Evolutionary conservation across 805 yeast genomes (phyloP).

Genomic region (Suhomyces tanzawaensis): DNA sequence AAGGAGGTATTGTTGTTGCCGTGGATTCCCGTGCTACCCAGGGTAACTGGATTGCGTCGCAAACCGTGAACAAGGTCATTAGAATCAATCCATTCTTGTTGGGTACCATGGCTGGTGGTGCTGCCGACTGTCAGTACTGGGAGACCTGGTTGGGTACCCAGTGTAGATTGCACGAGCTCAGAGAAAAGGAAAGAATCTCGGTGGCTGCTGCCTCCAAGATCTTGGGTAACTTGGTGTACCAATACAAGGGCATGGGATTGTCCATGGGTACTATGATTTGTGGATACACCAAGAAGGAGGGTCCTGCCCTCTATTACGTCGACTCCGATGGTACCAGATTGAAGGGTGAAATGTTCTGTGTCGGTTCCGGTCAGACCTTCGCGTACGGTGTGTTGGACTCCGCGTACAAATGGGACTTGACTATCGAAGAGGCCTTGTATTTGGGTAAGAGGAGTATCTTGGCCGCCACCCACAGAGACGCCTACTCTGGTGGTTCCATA

Average conservation of each 20-base stretch:
- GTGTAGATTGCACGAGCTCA: constrained; percentile 89
- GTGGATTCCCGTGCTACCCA: constrained; percentile 98
- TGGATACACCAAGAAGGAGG: constrained; percentile 93
- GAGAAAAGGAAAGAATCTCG: constrained; percentile 91
- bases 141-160: constrained; percentile 98
- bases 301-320: constrained; percentile 92
- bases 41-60: constrained; percentile 97
- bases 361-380: constrained; percentile 98
- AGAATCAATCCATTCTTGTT: constrained; percentile 91
- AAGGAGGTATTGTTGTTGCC: constrained; percentile 94
- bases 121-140: constrained; percentile 99
- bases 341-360: constrained; percentile 93
- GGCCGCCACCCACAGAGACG: constrained; percentile 98
- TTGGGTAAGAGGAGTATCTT: constrained; percentile 93
- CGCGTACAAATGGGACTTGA: constrained; percentile 85
- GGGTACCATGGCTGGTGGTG: constrained; percentile 99
- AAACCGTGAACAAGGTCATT: constrained; percentile 95
- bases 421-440: constrained; percentile 90
- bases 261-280: constrained; percentile 99
- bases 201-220: constrained; percentile 97
- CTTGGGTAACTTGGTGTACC: constrained; percentile 82
- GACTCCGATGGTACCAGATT: constrained; percentile 97
- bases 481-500: constrained; percentile 95
- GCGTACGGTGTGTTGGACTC: constrained; percentile 98
- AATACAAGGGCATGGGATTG: constrained; percentile 96